These are phyloP conservation scores for Allium cepa DNA, from an alignment of 106 monocot genomes.

Conservation along the genomic window DNA sequence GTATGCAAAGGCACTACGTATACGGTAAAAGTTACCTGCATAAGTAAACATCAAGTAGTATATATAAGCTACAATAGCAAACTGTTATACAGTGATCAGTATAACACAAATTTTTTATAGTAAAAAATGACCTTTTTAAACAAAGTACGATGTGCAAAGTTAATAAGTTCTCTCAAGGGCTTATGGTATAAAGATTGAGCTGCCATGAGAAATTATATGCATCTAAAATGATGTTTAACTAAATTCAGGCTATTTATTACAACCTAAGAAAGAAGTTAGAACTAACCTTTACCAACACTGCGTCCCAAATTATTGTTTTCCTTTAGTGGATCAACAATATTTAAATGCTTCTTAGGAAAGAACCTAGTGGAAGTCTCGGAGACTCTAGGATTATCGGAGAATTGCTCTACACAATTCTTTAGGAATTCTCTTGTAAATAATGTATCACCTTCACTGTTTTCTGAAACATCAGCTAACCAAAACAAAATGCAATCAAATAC, in stretches of 20 bases:
- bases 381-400: conserved; percentile 23
- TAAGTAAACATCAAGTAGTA: not conserved
- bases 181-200: no score
- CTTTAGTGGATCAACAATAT: conserved; percentile 88
- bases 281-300: conserved; percentile 75
- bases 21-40: conserved; percentile 76
- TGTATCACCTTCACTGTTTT: conserved; percentile 35
- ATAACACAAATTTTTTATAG: no score
- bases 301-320: conserved; percentile 90
- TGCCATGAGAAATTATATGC: no score
- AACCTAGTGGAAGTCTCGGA: conserved; percentile 25
- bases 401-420: conserved; percentile 31
- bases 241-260: no score
- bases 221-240: no score
- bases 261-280: not conserved
- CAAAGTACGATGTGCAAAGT: not conserved
- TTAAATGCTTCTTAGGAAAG: conserved; percentile 68
- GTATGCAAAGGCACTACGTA: conserved; percentile 81
- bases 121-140: not conserved
- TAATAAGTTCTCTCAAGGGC: not conserved
- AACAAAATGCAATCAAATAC: not conserved
- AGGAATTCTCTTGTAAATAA: conserved; percentile 67
- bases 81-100: no score
- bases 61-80: not conserved
- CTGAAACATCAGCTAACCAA: conserved; percentile 46